Evolutionary conservation across 306 rosid genomes (phyloP).

Genomic region (Quillaja saponaria): DNA sequence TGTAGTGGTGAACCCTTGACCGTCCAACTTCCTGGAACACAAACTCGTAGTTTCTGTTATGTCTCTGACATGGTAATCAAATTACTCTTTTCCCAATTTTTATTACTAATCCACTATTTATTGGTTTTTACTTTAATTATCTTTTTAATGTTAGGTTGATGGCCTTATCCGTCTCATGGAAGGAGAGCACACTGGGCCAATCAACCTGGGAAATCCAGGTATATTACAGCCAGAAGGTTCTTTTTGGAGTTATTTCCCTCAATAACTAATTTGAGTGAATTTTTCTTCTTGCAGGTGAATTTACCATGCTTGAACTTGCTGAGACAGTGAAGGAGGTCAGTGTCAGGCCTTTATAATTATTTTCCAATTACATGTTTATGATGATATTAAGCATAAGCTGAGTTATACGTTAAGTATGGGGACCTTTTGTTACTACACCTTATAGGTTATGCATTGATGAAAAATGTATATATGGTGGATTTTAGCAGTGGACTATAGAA

Average conservation of each 20-base stretch:
- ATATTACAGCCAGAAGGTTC: slow-evolving; percentile 6
- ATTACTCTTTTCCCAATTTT: slow-evolving; percentile 2
- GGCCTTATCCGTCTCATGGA: slow-evolving; percentile 84
- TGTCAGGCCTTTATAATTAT: slow-evolving; percentile 17
- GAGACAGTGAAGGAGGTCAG: slow-evolving; percentile 92
- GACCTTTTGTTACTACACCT: slow-evolving; percentile 1
- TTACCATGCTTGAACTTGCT: slow-evolving; percentile 93
- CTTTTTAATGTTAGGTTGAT: slow-evolving; percentile 53
- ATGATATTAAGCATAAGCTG: background rate
- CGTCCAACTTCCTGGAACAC: slow-evolving; percentile 81
- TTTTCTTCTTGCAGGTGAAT: slow-evolving; percentile 67
- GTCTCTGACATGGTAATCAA: slow-evolving; percentile 71
- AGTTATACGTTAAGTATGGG: background rate
- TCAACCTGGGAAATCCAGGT: slow-evolving; percentile 93
- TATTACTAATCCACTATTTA: background rate
- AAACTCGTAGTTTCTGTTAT: slow-evolving; percentile 85
- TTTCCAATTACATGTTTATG: background rate
- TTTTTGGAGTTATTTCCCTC: background rate
- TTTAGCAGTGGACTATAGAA: background rate
- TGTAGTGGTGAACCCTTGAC: slow-evolving; percentile 78
- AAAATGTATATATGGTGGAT: no score
- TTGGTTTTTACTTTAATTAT: slow-evolving; percentile 7
- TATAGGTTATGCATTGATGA: no score
- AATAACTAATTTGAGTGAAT: slow-evolving; percentile 9
- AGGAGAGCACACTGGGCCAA: slow-evolving; percentile 75